These are phyloP conservation scores for Potentilla sterilis DNA, from an alignment of 306 rosid genomes.

Conservation along the genomic window DNA sequence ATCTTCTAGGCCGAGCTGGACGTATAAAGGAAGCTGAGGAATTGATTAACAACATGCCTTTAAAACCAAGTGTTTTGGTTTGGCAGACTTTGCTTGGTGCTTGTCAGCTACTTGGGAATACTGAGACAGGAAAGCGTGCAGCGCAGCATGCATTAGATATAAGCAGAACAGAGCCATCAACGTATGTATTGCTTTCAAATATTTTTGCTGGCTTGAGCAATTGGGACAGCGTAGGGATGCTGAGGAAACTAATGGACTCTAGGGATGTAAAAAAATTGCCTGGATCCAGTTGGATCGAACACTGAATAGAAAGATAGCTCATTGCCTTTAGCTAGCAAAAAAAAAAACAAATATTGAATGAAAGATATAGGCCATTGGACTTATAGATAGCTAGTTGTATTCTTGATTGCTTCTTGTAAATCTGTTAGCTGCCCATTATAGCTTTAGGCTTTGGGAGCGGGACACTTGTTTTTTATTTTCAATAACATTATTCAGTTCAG, in stretches of 20 bases:
- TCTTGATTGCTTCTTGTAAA: background rate
- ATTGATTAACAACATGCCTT: conserved; percentile 56
- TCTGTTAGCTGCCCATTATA: background rate
- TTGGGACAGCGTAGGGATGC: conserved; percentile 53
- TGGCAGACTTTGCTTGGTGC: conserved; percentile 86
- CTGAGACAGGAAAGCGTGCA: conserved; percentile 58
- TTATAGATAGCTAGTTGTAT: background rate
- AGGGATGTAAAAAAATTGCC: conserved; percentile 66
- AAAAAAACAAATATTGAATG: background rate
- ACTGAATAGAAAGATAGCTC: background rate
- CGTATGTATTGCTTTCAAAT: conserved; percentile 66
- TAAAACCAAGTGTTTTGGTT: conserved; percentile 49
- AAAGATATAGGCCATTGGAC: background rate
- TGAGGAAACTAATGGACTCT: conserved; percentile 62
- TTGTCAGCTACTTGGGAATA: conserved; percentile 59
- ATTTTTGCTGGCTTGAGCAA: conserved; percentile 58
- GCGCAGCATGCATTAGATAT: conserved; percentile 47
- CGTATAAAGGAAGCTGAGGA: conserved; percentile 64
- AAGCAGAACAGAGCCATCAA: conserved; percentile 54
- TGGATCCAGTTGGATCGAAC: conserved; percentile 68
- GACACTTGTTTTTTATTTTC: background rate
- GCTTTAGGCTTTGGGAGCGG: background rate
- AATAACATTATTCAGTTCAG: background rate
- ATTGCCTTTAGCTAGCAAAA: background rate
- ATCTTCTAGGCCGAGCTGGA: conserved; percentile 67